These are phyloP conservation scores for Anisodus acutangulus DNA, from an alignment of 257 asterid species.

Conservation along the genomic window DNA sequence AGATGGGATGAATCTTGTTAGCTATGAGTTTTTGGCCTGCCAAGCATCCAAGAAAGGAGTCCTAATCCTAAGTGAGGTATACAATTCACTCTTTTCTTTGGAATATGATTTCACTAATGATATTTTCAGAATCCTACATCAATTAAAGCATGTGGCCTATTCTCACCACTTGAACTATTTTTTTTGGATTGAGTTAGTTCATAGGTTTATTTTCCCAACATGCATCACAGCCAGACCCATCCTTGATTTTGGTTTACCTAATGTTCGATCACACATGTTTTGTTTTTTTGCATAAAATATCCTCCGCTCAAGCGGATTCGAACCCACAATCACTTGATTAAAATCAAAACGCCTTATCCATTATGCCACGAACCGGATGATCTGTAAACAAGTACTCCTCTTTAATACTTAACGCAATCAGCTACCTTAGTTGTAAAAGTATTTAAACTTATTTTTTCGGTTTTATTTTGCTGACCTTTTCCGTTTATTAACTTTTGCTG, in stretches of 20 bases:
- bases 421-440: too few relatives aligned
- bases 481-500: too few relatives aligned
- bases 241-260: constrained; percentile 22
- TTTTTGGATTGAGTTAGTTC: background rate
- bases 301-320: too few relatives aligned
- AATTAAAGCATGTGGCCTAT: background rate
- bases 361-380: too few relatives aligned
- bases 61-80: constrained; percentile 92
- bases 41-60: constrained; percentile 91
- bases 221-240: background rate
- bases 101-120: constrained; percentile 1
- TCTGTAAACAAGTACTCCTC: too few relatives aligned
- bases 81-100: constrained; percentile 30
- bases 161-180: background rate
- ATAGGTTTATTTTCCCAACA: background rate
- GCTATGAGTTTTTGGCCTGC: constrained; percentile 96
- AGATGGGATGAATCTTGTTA: constrained; percentile 97
- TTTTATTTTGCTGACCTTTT: too few relatives aligned
- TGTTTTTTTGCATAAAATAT: too few relatives aligned
- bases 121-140: background rate
- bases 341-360: too few relatives aligned
- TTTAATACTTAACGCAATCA: too few relatives aligned
- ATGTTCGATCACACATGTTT: background rate
- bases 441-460: too few relatives aligned
- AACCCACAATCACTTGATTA: too few relatives aligned